Percentiles rank a stretch among this genome's conserved stretches.
phyloP scores from a whole-genome alignment of 176 grass and related monocot species.

The Raddia guianensis region DNA sequence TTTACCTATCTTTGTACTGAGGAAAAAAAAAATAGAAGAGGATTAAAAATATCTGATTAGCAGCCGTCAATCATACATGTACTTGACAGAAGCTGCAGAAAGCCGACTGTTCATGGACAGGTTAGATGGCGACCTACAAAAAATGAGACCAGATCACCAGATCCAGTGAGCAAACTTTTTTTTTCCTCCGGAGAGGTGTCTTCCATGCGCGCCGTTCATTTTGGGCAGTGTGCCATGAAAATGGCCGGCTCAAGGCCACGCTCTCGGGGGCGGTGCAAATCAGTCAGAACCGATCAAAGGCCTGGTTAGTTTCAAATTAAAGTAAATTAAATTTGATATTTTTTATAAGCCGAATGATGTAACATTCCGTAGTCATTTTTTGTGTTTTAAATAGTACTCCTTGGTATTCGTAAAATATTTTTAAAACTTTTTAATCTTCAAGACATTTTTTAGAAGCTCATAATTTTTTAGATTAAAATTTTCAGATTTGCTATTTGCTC shows the following conservation, averaged over 20 bases:
- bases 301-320: no score
- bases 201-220: not conserved
- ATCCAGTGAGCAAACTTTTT: not conserved
- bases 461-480: no score
- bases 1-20: not conserved
- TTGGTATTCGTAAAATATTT: no score
- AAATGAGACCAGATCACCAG: not conserved
- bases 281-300: no score
- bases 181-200: not conserved
- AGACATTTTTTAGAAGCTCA: no score
- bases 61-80: not conserved
- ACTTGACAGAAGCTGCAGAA: not conserved
- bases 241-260: not conserved
- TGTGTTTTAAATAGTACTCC: no score
- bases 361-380: no score
- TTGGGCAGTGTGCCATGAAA: not conserved
- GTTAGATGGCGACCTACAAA: conserved; percentile 11
- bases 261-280: no score
- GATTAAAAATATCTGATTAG: not conserved
- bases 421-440: no score
- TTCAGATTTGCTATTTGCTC: no score
- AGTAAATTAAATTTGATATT: no score
- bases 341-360: no score
- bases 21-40: not conserved
- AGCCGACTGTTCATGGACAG: conserved; percentile 20